These are phyloP conservation scores for Sistotremastrum suecicum DNA, from an alignment of 768 basidiomycete species.

Conservation along the genomic window DNA sequence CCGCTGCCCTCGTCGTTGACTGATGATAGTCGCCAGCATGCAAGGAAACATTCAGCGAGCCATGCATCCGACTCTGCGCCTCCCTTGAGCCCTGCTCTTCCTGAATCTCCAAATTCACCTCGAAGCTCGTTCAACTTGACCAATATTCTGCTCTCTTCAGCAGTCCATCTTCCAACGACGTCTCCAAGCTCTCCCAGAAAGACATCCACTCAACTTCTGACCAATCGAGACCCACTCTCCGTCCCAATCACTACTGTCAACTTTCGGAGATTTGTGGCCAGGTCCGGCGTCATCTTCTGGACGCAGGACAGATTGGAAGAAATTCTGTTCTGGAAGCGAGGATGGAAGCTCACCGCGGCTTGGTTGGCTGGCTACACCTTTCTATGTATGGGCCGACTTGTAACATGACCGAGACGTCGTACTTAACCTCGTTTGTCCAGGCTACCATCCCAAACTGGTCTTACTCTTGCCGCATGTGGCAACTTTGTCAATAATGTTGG, in stretches of 20 bases:
- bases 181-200: conserved; percentile 1
- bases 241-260: conserved; percentile 66
- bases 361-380: conserved; percentile 74
- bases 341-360: conserved; percentile 52
- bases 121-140: not conserved
- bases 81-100: not conserved
- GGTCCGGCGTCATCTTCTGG: conserved; percentile 76
- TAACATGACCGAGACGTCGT: not conserved
- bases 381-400: conserved; percentile 41
- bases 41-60: no score
- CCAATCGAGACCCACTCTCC: conserved; percentile 55
- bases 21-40: no score
- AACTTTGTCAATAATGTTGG: conserved; percentile 51
- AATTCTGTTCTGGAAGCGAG: conserved; percentile 66
- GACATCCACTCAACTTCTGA: conserved; percentile 25
- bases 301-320: conserved; percentile 81
- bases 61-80: not conserved
- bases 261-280: conserved; percentile 68
- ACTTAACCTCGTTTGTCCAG: conserved; percentile 21
- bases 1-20: no score
- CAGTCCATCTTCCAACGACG: conserved; percentile 2
- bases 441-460: conserved; percentile 60
- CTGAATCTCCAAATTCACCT: not conserved
- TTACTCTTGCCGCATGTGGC: conserved; percentile 54
- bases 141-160: conserved; percentile 5